Evolutionary conservation across 2,329 filamentous ascomycete species (phyloP).

Genomic region (Aureobasidium sp.): DNA sequence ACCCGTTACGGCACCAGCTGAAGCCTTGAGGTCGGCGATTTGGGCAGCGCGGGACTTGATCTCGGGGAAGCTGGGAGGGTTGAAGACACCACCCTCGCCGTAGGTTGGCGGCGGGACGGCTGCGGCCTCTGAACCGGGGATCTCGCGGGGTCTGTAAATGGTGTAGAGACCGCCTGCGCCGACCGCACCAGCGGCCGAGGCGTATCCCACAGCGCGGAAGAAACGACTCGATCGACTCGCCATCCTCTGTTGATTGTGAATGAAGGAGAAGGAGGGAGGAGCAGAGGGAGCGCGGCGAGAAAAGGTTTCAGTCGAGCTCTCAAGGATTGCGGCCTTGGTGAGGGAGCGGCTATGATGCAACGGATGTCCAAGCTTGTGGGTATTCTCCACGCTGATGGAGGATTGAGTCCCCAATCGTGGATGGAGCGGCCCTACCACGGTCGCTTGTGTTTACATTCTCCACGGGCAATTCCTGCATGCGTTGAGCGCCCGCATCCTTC

Average conservation of each 20-base stretch:
- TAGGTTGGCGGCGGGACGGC: constrained; percentile 65
- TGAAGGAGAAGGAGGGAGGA: neutral
- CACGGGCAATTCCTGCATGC: neutral
- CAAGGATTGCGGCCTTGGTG: constrained; percentile 14
- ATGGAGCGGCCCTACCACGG: constrained; percentile 9
- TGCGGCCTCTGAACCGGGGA: constrained; percentile 62
- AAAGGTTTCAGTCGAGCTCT: neutral
- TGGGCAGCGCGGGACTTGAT: constrained; percentile 58
- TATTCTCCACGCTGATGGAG: constrained; percentile 11
- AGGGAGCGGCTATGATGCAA: constrained; percentile 12
- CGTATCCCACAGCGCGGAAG: constrained; percentile 53
- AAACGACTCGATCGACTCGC: constrained; percentile 25
- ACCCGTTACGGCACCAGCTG: constrained; percentile 35
- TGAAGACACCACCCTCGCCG: constrained; percentile 61
- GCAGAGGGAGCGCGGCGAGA: neutral
- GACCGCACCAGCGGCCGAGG: constrained; percentile 47
- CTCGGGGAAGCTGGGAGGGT: constrained; percentile 58
- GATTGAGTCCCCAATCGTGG: neutral
- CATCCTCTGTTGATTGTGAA: constrained; percentile 9
- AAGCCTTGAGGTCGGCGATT: constrained; percentile 52
- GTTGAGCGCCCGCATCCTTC: constrained; percentile 3
- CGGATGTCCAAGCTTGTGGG: constrained; percentile 13
- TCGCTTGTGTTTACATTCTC: neutral
- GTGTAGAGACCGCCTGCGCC: constrained; percentile 54
- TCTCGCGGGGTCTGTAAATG: constrained; percentile 62